phyloP scores from a whole-genome alignment of 1,284 basidiomycete species.

The Trichosporon inkin region DNA sequence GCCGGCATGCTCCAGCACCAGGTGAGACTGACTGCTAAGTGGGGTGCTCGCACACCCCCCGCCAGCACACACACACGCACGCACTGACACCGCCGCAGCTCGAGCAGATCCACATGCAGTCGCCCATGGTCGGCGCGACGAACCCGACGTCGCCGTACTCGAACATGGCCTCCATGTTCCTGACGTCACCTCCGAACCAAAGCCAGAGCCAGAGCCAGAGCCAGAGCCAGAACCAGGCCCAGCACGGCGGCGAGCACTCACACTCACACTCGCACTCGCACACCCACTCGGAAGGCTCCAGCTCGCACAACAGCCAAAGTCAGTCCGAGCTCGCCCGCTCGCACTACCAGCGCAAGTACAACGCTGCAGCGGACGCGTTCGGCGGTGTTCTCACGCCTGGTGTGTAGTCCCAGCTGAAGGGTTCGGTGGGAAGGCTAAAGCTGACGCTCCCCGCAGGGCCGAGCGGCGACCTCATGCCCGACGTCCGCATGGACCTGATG shows the following conservation, averaged over 20 bases:
- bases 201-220: constrained; percentile 2
- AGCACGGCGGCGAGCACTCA: constrained; percentile 3
- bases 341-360: constrained; percentile 15
- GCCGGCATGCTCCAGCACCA: constrained; percentile 26
- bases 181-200: constrained; percentile 31
- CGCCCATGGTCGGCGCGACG: constrained; percentile 39
- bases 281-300: constrained; percentile 10
- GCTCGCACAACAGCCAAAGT: constrained; percentile 2
- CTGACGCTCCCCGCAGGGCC: constrained; percentile 33
- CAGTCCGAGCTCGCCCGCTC: constrained; percentile 9
- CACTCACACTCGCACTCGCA: constrained; percentile 7
- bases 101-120: constrained; percentile 51
- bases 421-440: neutral
- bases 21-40: constrained; percentile 11
- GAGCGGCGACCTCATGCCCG: constrained; percentile 44
- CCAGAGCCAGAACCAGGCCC: constrained; percentile 2
- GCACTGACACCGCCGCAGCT: constrained; percentile 35
- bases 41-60: too few species aligned
- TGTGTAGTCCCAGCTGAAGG: constrained; percentile 17
- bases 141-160: constrained; percentile 35
- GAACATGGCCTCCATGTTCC: constrained; percentile 39
- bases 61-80: neutral
- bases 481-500: constrained; percentile 38
- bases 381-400: constrained; percentile 35
- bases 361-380: constrained; percentile 9